Conservation (phyloP, 2,329 filamentous ascomycete genomes). For the Alternaria triticina region DNA sequence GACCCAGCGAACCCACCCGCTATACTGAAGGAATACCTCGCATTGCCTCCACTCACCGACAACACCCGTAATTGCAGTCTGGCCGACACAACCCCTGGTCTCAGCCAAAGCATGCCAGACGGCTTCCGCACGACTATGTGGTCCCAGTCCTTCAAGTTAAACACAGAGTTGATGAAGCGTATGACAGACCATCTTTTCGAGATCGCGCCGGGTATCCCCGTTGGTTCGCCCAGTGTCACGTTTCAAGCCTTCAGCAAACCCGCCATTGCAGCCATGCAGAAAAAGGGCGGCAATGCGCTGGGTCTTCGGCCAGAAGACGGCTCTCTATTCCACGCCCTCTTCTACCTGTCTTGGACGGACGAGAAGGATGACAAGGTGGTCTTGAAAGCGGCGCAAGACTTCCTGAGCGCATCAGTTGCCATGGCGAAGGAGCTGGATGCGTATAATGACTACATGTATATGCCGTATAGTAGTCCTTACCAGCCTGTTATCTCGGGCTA, state of each 20-base stretch:
- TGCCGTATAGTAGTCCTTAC: constrained; percentile 54
- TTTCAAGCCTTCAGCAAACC: constrained; percentile 32
- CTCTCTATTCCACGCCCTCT: constrained; percentile 22
- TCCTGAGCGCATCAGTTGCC: constrained; percentile 1
- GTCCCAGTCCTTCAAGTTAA: constrained; percentile 33
- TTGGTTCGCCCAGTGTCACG: not conserved
- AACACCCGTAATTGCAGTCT: constrained; percentile 24
- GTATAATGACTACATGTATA: constrained; percentile 44
- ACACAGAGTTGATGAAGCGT: constrained; percentile 23
- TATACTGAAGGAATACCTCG: constrained; percentile 29
- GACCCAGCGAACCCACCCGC: constrained; percentile 13
- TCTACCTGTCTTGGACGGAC: constrained; percentile 27
- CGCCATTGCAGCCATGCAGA: constrained; percentile 24
- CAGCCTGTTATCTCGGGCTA: constrained; percentile 52
- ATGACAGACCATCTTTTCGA: constrained; percentile 23
- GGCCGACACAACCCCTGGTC: constrained; percentile 14
- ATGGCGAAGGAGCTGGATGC: constrained; percentile 9
- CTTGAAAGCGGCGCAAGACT: constrained; percentile 18
- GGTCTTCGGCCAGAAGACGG: constrained; percentile 23
- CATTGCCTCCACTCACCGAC: constrained; percentile 23
- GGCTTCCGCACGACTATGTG: constrained; percentile 34
- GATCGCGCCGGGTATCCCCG: constrained; percentile 2
- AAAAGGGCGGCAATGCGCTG: constrained; percentile 34
- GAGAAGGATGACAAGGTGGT: constrained; percentile 27
- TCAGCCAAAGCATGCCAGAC: constrained; percentile 16